Evolutionary conservation across 805 yeast species (phyloP), one percentile per base, ranked within the genome.

Genomic region (Saturnispora saitoi): DNA sequence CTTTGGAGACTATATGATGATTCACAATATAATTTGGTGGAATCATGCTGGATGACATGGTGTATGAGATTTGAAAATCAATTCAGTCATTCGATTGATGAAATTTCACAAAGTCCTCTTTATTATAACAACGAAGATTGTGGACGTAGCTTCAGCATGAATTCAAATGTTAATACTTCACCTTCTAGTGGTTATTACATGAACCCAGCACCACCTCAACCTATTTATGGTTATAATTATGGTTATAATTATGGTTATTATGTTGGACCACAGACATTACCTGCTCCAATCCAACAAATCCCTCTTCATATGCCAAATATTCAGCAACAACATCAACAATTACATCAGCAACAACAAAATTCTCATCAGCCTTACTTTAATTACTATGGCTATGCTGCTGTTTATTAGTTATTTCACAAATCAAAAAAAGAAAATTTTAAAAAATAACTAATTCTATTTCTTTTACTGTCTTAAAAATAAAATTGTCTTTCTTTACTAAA

Each of bases 11-110:
- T 66, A 36, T 66, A 62, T 48, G 59, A 63, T 42, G 62, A 62
- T 10, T 57, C 59, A 19, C 64, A 64, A 15, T 65, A 49, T 37
- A 36, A 54, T n/a, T 59, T 66, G 48, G 62, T 65, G 42, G 68
- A 65, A 54, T 65, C 61, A 31, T 65, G 69, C 46, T 65, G 69
- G 69, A 54, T 56, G 40, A 64, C 67, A 20, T 65, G 69, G 69
- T 64, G 66, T 50, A 55, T 53, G n/a, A 61, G 54, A 57, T 61
- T 48, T 54, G 53, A 31, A 15, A 17, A n/a, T 31, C 14, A 20
- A 7, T 20, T 28, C 24, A 9, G 15, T 37, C 7, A 11, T 37
- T 14, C 10, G 4, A 20, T 9, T 9, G 26, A 43, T 43, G 48
- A 46, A 24, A 32, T 44, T 42, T 51, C 46, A 14, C 37, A 47